A percentile compares a stretch with the other conserved stretches of the same genome.
Evolutionary conservation across 371 early-diverging fungal genomes (phyloP).

Genomic region (Syncephalis fuscata): DNA sequence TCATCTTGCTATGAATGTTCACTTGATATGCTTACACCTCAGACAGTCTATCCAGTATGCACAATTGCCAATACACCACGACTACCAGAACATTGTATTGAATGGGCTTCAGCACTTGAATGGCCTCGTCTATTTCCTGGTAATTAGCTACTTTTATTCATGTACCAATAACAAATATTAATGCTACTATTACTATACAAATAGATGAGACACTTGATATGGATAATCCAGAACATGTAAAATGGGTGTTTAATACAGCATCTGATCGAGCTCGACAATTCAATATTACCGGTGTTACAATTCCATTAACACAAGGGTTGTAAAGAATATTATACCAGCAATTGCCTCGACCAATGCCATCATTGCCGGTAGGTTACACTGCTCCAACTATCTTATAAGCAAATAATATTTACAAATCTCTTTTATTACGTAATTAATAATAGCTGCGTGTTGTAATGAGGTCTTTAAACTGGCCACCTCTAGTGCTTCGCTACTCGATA

Average conservation of each 20-base stretch:
- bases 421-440: no score
- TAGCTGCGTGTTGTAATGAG: constrained; percentile 88
- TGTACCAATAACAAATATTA: background rate
- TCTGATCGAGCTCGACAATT: constrained; percentile 52
- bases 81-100: constrained; percentile 77
- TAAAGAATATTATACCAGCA: constrained; percentile 68
- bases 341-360: constrained; percentile 63
- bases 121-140: constrained; percentile 55
- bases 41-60: constrained; percentile 41
- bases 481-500: constrained; percentile 56
- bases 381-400: background rate
- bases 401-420: background rate
- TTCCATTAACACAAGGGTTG: constrained; percentile 90
- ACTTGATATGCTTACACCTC: constrained; percentile 50
- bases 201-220: constrained; percentile 67
- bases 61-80: constrained; percentile 74
- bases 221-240: constrained; percentile 80
- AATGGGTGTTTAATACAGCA: constrained; percentile 73
- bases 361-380: constrained; percentile 22
- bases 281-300: constrained; percentile 79
- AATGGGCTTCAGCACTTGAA: constrained; percentile 73
- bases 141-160: background rate
- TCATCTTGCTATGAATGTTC: constrained; percentile 78
- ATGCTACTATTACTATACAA: background rate
- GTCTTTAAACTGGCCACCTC: constrained; percentile 80